These are phyloP conservation scores for Cenchrus americanus DNA, from an alignment of 176 grass and related monocot genomes.

Conservation along the genomic window DNA sequence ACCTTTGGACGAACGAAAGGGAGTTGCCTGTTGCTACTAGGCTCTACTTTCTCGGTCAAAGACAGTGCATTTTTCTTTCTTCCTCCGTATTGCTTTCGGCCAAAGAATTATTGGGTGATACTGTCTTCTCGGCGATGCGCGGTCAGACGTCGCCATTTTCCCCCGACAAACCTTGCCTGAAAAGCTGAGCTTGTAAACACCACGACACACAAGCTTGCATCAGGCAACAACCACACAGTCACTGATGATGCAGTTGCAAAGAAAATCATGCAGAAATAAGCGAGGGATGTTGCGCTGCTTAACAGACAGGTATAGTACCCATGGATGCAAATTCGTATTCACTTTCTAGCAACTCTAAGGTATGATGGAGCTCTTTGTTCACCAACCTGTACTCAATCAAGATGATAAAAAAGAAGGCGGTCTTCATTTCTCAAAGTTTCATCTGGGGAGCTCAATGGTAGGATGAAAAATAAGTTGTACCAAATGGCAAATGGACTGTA, in stretches of 20 bases:
- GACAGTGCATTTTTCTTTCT: background rate
- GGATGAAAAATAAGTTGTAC: slow-evolving; percentile 19
- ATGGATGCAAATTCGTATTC: background rate
- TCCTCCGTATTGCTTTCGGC: slow-evolving; percentile 8
- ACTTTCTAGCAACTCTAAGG: background rate
- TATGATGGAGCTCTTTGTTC: background rate
- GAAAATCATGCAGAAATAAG: background rate
- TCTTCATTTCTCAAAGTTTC: slow-evolving; percentile 12
- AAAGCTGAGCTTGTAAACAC: slow-evolving; percentile 24
- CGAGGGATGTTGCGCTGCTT: background rate
- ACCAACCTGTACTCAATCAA: background rate
- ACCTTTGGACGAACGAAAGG: slow-evolving; percentile 12
- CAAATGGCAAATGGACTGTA: slow-evolving; percentile 45
- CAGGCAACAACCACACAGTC: background rate
- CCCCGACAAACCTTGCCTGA: slow-evolving; percentile 32
- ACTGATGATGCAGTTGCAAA: background rate
- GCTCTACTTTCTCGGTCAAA: slow-evolving; percentile 17
- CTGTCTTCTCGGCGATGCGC: background rate
- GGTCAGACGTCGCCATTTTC: background rate
- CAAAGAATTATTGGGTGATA: slow-evolving; percentile 8
- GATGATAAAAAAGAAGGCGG: background rate
- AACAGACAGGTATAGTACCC: background rate
- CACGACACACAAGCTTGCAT: background rate
- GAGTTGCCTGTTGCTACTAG: background rate
- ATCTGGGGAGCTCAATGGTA: slow-evolving; percentile 8